Conservation (phyloP, 495 filamentous ascomycete species). For the Penicillium steckii region DNA sequence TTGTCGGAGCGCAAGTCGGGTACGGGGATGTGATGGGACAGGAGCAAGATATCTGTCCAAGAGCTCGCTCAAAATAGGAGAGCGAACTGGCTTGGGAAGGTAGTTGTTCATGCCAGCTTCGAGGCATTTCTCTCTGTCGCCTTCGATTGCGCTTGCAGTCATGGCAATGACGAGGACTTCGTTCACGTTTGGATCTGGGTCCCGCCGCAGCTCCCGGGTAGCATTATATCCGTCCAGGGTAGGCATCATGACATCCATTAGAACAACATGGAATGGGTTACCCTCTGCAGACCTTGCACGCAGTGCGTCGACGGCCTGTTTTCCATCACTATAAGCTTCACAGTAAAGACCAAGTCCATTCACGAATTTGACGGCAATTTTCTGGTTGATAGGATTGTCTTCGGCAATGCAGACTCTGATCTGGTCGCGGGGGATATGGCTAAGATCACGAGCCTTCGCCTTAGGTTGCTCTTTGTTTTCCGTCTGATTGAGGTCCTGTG, state of each 20-base stretch:
- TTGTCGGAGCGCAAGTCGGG: slow-evolving; percentile 36
- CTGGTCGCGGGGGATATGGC: slow-evolving; percentile 69
- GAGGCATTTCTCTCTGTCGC: slow-evolving; percentile 87
- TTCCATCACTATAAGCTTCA: slow-evolving; percentile 82
- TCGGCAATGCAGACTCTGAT: slow-evolving; percentile 87
- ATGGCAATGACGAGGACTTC: slow-evolving; percentile 86
- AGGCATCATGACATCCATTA: slow-evolving; percentile 98
- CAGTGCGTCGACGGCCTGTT: slow-evolving; percentile 82
- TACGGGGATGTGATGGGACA: slow-evolving; percentile 43
- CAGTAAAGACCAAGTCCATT: slow-evolving; percentile 76
- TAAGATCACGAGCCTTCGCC: slow-evolving; percentile 53
- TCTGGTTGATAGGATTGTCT: slow-evolving; percentile 89
- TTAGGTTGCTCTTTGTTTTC: slow-evolving; percentile 28
- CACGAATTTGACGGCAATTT: slow-evolving; percentile 88
- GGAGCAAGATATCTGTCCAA: slow-evolving; percentile 66
- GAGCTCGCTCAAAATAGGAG: slow-evolving; percentile 70
- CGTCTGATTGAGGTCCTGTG: slow-evolving; percentile 39
- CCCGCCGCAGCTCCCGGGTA: slow-evolving; percentile 73
- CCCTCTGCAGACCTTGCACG: slow-evolving; percentile 66
- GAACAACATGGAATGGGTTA: slow-evolving; percentile 68
- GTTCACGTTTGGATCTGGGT: slow-evolving; percentile 69
- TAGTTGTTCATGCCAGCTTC: slow-evolving; percentile 96
- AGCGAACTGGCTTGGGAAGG: slow-evolving; percentile 84
- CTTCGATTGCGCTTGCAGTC: slow-evolving; percentile 89
- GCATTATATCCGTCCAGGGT: slow-evolving; percentile 92